Evolutionary conservation across 1,284 basidiomycete species (phyloP).

Genomic region (Cutaneotrichosporon cavernicola): DNA sequence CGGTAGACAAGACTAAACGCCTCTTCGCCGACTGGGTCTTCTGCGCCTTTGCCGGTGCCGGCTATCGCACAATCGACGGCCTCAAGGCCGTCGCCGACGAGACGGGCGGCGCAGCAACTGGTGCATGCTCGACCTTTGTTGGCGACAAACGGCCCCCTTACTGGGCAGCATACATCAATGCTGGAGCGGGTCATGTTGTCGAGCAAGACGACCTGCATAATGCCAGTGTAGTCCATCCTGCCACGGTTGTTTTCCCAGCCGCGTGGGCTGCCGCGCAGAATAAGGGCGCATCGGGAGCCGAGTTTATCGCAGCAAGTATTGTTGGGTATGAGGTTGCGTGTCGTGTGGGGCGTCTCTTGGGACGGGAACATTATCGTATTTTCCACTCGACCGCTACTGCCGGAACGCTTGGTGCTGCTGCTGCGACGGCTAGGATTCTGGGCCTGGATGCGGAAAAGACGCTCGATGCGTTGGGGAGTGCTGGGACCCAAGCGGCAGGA

Average conservation of each 20-base stretch:
- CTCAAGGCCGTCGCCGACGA: slow-evolving; percentile 15
- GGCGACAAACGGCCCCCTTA: slow-evolving; percentile 9
- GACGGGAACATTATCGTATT: slow-evolving; percentile 12
- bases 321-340: slow-evolving; percentile 16
- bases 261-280: slow-evolving; percentile 15
- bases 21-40: slow-evolving; percentile 18
- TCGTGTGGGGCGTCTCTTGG: slow-evolving; percentile 12
- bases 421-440: slow-evolving; percentile 5
- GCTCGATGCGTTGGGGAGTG: slow-evolving; percentile 7
- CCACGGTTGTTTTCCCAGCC: slow-evolving; percentile 14
- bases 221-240: slow-evolving; percentile 15
- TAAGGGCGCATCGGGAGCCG: neutral
- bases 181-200: slow-evolving; percentile 15
- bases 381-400: slow-evolving; percentile 13
- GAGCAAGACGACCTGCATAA: slow-evolving; percentile 19
- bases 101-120: neutral
- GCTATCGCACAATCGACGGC: slow-evolving; percentile 12
- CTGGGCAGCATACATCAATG: slow-evolving; percentile 16
- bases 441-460: slow-evolving; percentile 11
- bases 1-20: slow-evolving; percentile 12
- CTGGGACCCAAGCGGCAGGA: slow-evolving; percentile 12
- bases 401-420: slow-evolving; percentile 14
- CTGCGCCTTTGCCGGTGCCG: slow-evolving; percentile 12
- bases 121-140: slow-evolving; percentile 8
- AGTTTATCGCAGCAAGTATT: slow-evolving; percentile 10